Conservation (phyloP, 257 asterid species). For the Misopates orontium region DNA sequence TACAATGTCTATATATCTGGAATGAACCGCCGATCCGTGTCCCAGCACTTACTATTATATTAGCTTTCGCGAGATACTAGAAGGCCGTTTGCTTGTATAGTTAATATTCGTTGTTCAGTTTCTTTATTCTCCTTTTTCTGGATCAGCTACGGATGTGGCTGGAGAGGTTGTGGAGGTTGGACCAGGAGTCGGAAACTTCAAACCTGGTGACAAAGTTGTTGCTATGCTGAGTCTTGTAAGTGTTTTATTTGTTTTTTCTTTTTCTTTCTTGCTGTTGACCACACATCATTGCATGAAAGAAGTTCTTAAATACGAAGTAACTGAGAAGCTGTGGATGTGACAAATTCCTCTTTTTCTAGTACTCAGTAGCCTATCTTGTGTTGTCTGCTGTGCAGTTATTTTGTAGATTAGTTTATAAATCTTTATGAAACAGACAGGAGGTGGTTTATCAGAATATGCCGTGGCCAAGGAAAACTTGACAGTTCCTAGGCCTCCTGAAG, state of each 20-base stretch:
- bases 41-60: neutral
- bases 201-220: conserved; percentile 79
- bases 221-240: conserved; percentile 49
- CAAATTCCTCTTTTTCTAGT: neutral
- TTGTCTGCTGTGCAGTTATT: neutral
- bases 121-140: conserved; percentile 10
- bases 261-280: neutral
- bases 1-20: too few species aligned
- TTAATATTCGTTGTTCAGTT: neutral
- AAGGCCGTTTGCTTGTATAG: neutral
- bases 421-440: conserved; percentile 40
- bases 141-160: conserved; percentile 64
- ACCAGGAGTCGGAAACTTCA: conserved; percentile 53
- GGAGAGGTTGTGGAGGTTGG: conserved; percentile 80
- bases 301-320: neutral
- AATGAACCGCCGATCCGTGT: too few species aligned
- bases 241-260: neutral
- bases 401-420: neutral
- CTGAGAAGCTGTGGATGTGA: neutral
- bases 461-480: conserved; percentile 49
- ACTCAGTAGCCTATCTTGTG: neutral
- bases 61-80: neutral
- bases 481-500: conserved; percentile 51
- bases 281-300: conserved; percentile 3
- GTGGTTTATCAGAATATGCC: conserved; percentile 62